Percentiles rank a stretch among this genome's conserved stretches.
Evolutionary conservation across 164 flowering plant species (phyloP).

Genomic region (Aristolochia californica): DNA sequence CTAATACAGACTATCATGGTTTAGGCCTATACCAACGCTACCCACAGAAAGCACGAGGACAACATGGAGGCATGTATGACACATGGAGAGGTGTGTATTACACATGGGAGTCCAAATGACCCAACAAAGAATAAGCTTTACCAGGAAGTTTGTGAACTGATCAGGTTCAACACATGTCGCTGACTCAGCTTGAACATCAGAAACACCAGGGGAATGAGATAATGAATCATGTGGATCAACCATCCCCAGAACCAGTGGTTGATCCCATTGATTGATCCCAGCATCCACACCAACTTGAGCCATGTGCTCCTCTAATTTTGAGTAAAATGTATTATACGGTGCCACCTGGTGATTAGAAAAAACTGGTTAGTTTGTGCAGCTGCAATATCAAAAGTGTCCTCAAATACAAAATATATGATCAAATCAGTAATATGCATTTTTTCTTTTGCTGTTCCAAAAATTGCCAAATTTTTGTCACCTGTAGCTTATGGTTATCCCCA

Average conservation of each 20-base stretch:
- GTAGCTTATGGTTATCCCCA: conserved; percentile 92
- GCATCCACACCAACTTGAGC: conserved; percentile 70
- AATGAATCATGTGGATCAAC: conserved; percentile 97
- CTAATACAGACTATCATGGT: too few species aligned
- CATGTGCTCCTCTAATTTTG: conserved; percentile 85
- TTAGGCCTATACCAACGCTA: neutral
- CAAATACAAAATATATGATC: neutral
- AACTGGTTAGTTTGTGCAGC: neutral
- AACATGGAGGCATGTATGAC: neutral
- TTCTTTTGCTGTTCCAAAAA: neutral
- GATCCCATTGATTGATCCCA: conserved; percentile 71
- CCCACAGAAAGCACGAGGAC: neutral
- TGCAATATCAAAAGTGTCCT: neutral
- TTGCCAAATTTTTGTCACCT: conserved; percentile 29
- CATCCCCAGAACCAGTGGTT: conserved; percentile 71
- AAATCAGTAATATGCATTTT: neutral
- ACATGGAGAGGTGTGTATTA: neutral
- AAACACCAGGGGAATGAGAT: conserved; percentile 95
- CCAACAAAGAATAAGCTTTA: conserved; percentile 10
- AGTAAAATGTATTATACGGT: conserved; percentile 87
- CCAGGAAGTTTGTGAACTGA: conserved; percentile 82
- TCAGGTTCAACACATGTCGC: conserved; percentile 73
- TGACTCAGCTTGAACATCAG: conserved; percentile 91
- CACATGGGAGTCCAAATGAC: neutral
- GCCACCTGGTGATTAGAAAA: conserved; percentile 51